Evolutionary conservation across 352 stramenopile species (phyloP).

Genomic region (Globisporangium parvum): DNA sequence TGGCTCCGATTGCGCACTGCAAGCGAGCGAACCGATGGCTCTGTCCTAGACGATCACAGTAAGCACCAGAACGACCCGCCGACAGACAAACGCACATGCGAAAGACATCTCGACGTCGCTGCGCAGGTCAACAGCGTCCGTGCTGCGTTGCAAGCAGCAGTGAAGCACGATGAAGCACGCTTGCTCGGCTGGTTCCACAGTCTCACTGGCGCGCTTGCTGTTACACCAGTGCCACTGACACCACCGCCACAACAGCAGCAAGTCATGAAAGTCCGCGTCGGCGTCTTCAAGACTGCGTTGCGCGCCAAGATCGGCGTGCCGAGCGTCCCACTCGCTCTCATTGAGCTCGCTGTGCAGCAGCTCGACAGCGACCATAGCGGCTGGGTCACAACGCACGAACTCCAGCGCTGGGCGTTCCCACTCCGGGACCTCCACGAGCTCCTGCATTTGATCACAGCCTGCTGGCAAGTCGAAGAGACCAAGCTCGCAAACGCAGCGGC

Average conservation of each 20-base stretch:
- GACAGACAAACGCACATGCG: not conserved
- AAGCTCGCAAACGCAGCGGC: not conserved
- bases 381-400: conserved; percentile 59
- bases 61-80: not conserved
- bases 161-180: conserved; percentile 10
- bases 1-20: conserved; percentile 38
- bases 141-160: conserved; percentile 5
- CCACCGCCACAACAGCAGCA: conserved; percentile 2
- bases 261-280: conserved; percentile 38
- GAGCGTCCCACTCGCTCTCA: conserved; percentile 11
- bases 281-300: conserved; percentile 55
- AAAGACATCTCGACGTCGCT: conserved; percentile 2
- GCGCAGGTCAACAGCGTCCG: conserved; percentile 25
- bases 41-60: not conserved
- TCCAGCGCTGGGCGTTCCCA: conserved; percentile 46
- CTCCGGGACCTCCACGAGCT: conserved; percentile 59
- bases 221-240: not conserved
- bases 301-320: conserved; percentile 13
- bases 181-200: conserved; percentile 44
- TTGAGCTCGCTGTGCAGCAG: conserved; percentile 32
- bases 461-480: conserved; percentile 21
- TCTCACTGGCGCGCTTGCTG: conserved; percentile 22
- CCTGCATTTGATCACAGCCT: conserved; percentile 25
- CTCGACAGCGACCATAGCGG: conserved; percentile 56
- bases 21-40: not conserved